Evolutionary conservation across 108 stramenopile species (phyloP).

Genomic region (Hondaea fermentalgiana): DNA sequence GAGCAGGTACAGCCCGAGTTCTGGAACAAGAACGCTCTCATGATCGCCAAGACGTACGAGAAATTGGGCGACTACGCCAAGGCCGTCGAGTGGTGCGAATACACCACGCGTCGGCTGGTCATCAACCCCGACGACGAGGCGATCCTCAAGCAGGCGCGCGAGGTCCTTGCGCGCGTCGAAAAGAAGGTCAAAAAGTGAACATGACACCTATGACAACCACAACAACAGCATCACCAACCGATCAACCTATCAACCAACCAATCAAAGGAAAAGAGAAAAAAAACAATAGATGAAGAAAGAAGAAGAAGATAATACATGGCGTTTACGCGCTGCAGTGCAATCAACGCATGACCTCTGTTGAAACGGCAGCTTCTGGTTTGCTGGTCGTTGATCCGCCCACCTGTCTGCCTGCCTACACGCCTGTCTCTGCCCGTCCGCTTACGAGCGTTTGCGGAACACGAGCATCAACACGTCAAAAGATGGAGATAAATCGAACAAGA

Average conservation of each 20-base stretch:
- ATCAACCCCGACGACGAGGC: background rate
- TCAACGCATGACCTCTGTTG: too few species aligned
- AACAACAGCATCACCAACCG: too few species aligned
- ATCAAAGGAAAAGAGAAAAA: background rate
- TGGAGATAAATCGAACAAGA: too few species aligned
- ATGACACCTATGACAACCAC: too few species aligned
- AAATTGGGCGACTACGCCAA: background rate
- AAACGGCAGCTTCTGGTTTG: too few species aligned
- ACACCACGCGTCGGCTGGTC: background rate
- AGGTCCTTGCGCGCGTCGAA: background rate
- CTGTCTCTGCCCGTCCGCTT: too few species aligned
- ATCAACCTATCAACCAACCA: too few species aligned
- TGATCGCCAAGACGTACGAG: constrained; percentile 12
- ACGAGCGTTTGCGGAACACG: too few species aligned
- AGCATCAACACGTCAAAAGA: too few species aligned
- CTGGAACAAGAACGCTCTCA: constrained; percentile 18
- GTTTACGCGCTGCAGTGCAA: too few species aligned
- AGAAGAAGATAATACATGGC: background rate
- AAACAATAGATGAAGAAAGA: background rate
- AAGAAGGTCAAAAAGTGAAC: background rate
- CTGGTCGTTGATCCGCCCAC: too few species aligned
- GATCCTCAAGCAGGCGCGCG: background rate
- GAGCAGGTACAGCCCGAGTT: background rate
- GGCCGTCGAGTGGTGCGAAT: background rate
- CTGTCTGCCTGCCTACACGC: too few species aligned